Evolutionary conservation across 208 protist genomes (phyloP).

Genomic region (Crithidia acanthocephali): DNA sequence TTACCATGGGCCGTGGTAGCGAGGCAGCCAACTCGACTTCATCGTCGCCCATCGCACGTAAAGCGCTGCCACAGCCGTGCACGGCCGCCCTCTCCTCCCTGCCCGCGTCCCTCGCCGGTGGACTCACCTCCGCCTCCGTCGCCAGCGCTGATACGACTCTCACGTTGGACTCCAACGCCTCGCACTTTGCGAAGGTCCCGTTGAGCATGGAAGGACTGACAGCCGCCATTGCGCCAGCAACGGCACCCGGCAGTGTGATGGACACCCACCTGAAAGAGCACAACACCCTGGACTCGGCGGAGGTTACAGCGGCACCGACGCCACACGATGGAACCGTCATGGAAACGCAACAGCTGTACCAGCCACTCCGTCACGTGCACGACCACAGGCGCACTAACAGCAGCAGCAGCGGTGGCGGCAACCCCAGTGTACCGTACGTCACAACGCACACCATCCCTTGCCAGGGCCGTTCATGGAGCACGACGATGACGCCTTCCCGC

Average conservation of each 20-base stretch:
- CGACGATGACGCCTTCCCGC: conserved; percentile 1
- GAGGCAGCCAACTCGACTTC: neutral
- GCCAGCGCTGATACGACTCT: conserved; percentile 8
- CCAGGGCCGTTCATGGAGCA: conserved; percentile 2
- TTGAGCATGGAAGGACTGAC: too few species aligned
- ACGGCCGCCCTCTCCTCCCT: neutral
- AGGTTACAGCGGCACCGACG: neutral
- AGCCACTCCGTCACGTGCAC: neutral
- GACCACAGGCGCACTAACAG: neutral
- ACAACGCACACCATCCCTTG: neutral
- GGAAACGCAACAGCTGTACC: neutral
- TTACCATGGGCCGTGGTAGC: neutral
- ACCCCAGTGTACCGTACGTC: neutral
- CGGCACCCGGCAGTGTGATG: too few species aligned
- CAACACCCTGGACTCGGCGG: too few species aligned
- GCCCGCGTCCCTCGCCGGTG: neutral
- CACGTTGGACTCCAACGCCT: conserved; percentile 4
- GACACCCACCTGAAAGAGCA: too few species aligned
- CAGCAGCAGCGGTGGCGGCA: neutral
- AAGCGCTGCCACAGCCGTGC: conserved; percentile 2
- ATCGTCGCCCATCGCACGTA: neutral
- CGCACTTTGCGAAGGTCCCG: neutral
- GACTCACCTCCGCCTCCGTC: conserved; percentile 12
- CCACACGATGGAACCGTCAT: neutral
- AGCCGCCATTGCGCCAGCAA: too few species aligned